Percentiles rank a stretch among this genome's conserved stretches.
phyloP scores from a whole-genome alignment of 768 basidiomycete genomes.

The Boletus rufocinnamomeus region DNA sequence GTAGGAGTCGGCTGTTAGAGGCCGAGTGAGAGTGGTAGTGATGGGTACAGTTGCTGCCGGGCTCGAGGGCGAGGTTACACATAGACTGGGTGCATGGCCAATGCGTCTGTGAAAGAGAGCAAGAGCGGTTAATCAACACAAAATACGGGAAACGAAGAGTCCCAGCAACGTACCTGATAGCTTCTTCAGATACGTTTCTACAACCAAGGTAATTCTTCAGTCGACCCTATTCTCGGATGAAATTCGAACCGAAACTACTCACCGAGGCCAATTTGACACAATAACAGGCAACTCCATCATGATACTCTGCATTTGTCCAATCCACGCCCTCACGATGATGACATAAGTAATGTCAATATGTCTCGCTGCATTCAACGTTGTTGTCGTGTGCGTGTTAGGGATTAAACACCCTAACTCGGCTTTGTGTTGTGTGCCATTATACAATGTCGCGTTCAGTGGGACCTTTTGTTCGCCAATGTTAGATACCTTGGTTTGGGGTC shows the following conservation, averaged over 20 bases:
- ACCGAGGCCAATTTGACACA: slow-evolving; percentile 87
- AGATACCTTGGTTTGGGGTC: slow-evolving; percentile 54
- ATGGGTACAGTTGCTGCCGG: slow-evolving; percentile 34
- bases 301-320: slow-evolving; percentile 65
- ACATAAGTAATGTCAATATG: slow-evolving; percentile 87
- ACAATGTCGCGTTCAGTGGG: slow-evolving; percentile 70
- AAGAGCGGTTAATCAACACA: slow-evolving; percentile 1
- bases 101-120: slow-evolving; percentile 42
- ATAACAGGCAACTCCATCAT: slow-evolving; percentile 77
- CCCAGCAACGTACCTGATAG: slow-evolving; percentile 46
- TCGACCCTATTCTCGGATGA: neutral
- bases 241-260: slow-evolving; percentile 24
- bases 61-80: slow-evolving; percentile 29
- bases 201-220: neutral
- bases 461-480: slow-evolving; percentile 71
- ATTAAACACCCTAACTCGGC: slow-evolving; percentile 74
- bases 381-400: slow-evolving; percentile 72
- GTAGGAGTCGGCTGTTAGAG: slow-evolving; percentile 25
- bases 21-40: slow-evolving; percentile 24
- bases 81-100: slow-evolving; percentile 46
- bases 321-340: slow-evolving; percentile 73
- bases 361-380: slow-evolving; percentile 77
- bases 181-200: slow-evolving; percentile 72
- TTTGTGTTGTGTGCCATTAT: slow-evolving; percentile 68
- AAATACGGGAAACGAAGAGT: neutral